phyloP scores from a whole-genome alignment of 495 filamentous ascomycete genomes.

The Penicillium manginii region DNA sequence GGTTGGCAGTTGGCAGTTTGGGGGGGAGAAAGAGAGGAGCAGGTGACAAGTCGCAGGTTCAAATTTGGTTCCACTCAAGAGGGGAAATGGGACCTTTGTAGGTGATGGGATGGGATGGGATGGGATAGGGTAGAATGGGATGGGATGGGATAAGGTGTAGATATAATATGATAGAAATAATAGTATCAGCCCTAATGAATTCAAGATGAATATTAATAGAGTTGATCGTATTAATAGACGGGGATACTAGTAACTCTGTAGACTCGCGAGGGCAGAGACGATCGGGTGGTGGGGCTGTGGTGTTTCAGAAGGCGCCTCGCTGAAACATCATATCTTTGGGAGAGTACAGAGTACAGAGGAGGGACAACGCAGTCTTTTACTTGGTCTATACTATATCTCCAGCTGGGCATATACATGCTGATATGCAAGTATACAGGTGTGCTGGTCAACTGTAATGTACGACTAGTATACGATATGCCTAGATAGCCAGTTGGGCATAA shows the following conservation, averaged over 20 bases:
- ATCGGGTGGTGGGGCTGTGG: constrained; percentile 34
- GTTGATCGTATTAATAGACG: neutral
- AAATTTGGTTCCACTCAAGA: constrained; percentile 13
- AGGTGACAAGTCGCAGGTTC: constrained; percentile 25
- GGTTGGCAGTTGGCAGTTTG: neutral
- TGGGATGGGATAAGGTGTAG: no score
- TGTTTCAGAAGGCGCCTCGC: constrained; percentile 37
- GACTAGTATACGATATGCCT: no score
- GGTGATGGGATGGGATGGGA: neutral
- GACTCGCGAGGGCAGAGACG: constrained; percentile 18
- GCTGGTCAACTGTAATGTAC: no score
- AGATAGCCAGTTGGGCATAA: constrained; percentile 7
- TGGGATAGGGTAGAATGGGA: neutral
- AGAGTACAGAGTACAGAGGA: no score
- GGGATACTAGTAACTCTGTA: neutral
- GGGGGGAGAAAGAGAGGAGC: constrained; percentile 16
- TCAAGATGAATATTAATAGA: constrained; percentile 35
- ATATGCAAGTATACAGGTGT: no score
- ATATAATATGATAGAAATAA: no score
- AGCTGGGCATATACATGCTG: no score
- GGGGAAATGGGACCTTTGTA: neutral
- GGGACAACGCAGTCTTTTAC: no score
- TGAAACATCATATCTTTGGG: constrained; percentile 35
- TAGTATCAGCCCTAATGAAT: neutral
- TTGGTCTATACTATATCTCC: no score